Evolutionary conservation across 2,329 filamentous ascomycete species (phyloP).

Genomic region (Fusarium denticulatum): DNA sequence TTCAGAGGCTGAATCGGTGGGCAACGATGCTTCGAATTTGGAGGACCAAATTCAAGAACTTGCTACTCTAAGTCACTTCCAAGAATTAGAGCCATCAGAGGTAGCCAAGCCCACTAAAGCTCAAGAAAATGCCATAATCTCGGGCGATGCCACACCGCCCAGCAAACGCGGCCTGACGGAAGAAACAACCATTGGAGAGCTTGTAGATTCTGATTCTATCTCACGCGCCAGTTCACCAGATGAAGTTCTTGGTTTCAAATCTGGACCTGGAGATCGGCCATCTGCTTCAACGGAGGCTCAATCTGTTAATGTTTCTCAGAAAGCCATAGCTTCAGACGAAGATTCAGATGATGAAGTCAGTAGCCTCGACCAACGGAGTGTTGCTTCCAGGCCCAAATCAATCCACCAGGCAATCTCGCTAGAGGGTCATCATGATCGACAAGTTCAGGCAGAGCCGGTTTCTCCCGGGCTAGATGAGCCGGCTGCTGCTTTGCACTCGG

Average conservation of each 20-base stretch:
- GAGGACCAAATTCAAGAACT: neutral
- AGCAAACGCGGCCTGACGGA: neutral
- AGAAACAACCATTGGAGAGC: neutral
- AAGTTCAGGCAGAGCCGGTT: neutral
- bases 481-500: neutral
- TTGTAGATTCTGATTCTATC: neutral
- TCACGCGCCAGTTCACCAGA: constrained; percentile 8
- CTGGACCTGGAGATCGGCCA: neutral
- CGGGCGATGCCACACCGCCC: neutral
- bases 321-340: neutral
- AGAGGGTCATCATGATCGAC: neutral
- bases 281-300: neutral
- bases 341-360: neutral
- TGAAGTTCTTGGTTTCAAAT: neutral
- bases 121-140: neutral
- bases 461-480: neutral
- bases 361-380: neutral
- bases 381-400: neutral
- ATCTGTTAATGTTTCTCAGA: neutral
- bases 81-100: neutral
- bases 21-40: neutral
- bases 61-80: neutral
- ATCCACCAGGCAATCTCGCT: neutral
- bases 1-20: constrained; percentile 1
- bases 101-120: neutral